phyloP scores from a whole-genome alignment of 257 asterid species.

The Datura wrightii region DNA sequence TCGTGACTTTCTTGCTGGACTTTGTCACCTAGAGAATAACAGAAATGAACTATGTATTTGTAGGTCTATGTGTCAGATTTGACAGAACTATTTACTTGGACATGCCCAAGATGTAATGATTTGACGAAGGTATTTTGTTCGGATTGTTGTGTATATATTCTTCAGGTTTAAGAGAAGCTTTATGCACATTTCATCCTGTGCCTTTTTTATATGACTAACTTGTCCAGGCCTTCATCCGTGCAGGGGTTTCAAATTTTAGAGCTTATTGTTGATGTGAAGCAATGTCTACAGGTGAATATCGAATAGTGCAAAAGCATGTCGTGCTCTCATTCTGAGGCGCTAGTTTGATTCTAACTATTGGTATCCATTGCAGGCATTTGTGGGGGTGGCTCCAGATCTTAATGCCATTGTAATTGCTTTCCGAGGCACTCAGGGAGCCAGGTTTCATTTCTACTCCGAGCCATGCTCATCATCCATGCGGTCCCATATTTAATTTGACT shows the following conservation, averaged over 20 bases:
- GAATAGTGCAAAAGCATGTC: neutral
- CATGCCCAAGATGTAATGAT: slow-evolving; percentile 88
- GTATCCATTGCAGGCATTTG: slow-evolving; percentile 72
- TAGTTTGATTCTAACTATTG: slow-evolving; percentile 29
- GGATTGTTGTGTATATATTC: neutral
- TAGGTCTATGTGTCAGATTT: slow-evolving; percentile 94
- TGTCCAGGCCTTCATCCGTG: slow-evolving; percentile 27
- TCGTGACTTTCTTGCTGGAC: slow-evolving; percentile 23
- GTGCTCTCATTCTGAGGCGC: neutral
- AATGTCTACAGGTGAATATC: slow-evolving; percentile 81
- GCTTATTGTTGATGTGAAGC: slow-evolving; percentile 80
- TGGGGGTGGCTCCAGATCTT: slow-evolving; percentile 83
- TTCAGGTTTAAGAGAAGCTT: slow-evolving; percentile 24
- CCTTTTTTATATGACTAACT: slow-evolving; percentile 1
- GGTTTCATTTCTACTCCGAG: slow-evolving; percentile 48
- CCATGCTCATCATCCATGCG: neutral
- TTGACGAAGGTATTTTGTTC: slow-evolving; percentile 62
- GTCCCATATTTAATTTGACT: slow-evolving; percentile 16
- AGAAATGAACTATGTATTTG: slow-evolving; percentile 36
- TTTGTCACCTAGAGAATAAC: slow-evolving; percentile 5
- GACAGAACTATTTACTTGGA: slow-evolving; percentile 87
- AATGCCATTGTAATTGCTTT: slow-evolving; percentile 86
- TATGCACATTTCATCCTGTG: neutral
- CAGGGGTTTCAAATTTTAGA: slow-evolving; percentile 96
- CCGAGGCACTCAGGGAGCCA: slow-evolving; percentile 91